phyloP scores from a whole-genome alignment of 2,329 filamentous ascomycete genomes.

The Aspergillus proliferans region DNA sequence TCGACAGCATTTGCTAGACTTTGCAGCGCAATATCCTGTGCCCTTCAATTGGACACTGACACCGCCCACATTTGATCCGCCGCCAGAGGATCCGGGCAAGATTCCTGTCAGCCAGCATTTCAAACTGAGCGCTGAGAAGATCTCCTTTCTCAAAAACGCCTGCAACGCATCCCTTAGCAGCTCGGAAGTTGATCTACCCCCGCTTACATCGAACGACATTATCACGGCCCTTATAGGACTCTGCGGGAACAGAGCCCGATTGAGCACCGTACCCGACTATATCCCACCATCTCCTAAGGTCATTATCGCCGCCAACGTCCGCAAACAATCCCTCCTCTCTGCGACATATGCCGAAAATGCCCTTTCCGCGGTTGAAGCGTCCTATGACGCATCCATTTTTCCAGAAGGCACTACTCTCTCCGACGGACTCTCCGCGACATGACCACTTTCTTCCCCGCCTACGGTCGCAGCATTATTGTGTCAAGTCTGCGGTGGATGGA shows the following conservation, averaged over 20 bases:
- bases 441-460: background rate
- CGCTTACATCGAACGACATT: background rate
- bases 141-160: background rate
- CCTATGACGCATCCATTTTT: background rate
- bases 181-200: background rate
- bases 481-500: conserved; percentile 7
- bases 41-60: background rate
- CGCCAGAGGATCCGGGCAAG: background rate
- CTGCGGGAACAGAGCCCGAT: conserved; percentile 3
- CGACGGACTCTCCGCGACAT: background rate
- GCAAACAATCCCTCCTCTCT: background rate
- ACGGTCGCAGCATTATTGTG: conserved; percentile 2
- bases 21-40: background rate
- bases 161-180: background rate
- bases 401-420: background rate
- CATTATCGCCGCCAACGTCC: background rate
- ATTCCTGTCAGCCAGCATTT: background rate
- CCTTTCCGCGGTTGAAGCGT: background rate
- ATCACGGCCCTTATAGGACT: conserved; percentile 1
- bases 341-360: background rate
- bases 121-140: background rate
- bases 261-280: conserved; percentile 1
- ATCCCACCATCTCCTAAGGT: conserved; percentile 1
- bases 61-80: background rate
- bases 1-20: conserved; percentile 2